phyloP scores from a whole-genome alignment of 2,329 filamentous ascomycete species.

The Pseudogymnoascus sp. region DNA sequence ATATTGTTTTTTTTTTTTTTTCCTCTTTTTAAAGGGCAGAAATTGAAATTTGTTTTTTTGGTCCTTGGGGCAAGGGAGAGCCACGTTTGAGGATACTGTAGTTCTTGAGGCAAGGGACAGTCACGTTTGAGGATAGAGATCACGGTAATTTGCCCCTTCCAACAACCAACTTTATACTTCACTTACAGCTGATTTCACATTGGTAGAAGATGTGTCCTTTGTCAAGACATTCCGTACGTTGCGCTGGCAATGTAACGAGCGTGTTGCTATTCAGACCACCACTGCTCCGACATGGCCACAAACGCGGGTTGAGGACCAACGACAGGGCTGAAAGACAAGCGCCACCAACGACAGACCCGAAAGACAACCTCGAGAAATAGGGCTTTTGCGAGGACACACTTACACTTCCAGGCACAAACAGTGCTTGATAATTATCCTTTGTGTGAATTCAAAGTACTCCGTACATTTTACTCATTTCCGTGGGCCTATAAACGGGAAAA shows the following conservation, averaged over 20 bases:
- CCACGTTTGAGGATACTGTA: not conserved
- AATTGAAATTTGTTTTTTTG: not conserved
- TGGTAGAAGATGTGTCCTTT: not conserved
- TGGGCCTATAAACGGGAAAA: not conserved
- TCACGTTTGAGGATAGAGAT: not conserved
- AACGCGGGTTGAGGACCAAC: not conserved
- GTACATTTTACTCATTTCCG: not conserved
- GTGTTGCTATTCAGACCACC: slow-evolving; percentile 3
- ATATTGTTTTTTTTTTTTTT: not conserved
- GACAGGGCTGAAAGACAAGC: not conserved
- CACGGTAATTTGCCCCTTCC: not conserved
- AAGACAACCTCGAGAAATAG: not conserved
- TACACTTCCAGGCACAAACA: not conserved
- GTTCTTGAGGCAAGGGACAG: not conserved
- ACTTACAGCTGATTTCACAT: not conserved
- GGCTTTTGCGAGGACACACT: not conserved
- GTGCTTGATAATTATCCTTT: not conserved
- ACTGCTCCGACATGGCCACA: not conserved
- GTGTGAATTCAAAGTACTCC: not conserved
- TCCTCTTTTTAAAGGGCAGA: not conserved
- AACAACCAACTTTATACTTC: not conserved
- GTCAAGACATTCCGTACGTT: not conserved
- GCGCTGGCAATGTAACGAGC: slow-evolving; percentile 4
- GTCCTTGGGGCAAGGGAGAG: not conserved
- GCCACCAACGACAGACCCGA: not conserved